A percentile compares a stretch with the other conserved stretches of the same genome.
Conservation (phyloP, 2,329 filamentous ascomycete species). For the Trichoderma atrobrunneum region DNA sequence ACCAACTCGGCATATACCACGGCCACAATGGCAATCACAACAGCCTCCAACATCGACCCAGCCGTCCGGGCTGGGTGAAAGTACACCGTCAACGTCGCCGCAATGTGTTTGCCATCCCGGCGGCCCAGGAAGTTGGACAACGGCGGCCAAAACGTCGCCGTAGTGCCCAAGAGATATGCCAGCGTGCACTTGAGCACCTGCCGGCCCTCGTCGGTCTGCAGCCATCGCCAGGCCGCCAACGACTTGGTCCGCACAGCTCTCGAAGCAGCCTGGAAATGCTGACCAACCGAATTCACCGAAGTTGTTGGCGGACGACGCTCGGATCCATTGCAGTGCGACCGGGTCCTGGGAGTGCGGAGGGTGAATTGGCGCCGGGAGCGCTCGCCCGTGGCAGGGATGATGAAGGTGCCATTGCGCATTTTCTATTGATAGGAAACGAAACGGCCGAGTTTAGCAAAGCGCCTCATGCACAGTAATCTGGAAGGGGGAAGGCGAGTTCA, state of each 20-base stretch:
- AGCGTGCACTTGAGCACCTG: slow-evolving; percentile 88
- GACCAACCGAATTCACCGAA: slow-evolving; percentile 17
- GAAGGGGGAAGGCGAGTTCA: slow-evolving; percentile 14
- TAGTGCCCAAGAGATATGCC: slow-evolving; percentile 80
- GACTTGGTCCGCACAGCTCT: slow-evolving; percentile 29
- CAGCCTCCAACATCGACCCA: slow-evolving; percentile 87
- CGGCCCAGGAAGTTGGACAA: slow-evolving; percentile 73
- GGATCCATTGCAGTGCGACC: slow-evolving; percentile 28
- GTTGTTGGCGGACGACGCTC: slow-evolving; percentile 22
- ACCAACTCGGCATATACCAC: slow-evolving; percentile 70
- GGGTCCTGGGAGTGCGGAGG: slow-evolving; percentile 53
- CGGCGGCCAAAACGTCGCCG: slow-evolving; percentile 77
- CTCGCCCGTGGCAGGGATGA: slow-evolving; percentile 82
- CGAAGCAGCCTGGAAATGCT: slow-evolving; percentile 19
- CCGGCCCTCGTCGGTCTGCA: slow-evolving; percentile 69
- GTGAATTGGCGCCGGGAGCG: slow-evolving; percentile 78
- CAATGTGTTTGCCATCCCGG: slow-evolving; percentile 89
- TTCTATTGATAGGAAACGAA: slow-evolving; percentile 45
- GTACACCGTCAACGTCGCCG: slow-evolving; percentile 90
- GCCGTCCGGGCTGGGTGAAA: slow-evolving; percentile 86
- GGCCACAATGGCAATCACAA: slow-evolving; percentile 71
- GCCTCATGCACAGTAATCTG: slow-evolving; percentile 11
- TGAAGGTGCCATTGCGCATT: slow-evolving; percentile 81
- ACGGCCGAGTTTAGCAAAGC: not conserved
- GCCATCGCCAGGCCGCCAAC: slow-evolving; percentile 54